Conservation (phyloP, 768 basidiomycete genomes). For the Naganishia antarctica region DNA sequence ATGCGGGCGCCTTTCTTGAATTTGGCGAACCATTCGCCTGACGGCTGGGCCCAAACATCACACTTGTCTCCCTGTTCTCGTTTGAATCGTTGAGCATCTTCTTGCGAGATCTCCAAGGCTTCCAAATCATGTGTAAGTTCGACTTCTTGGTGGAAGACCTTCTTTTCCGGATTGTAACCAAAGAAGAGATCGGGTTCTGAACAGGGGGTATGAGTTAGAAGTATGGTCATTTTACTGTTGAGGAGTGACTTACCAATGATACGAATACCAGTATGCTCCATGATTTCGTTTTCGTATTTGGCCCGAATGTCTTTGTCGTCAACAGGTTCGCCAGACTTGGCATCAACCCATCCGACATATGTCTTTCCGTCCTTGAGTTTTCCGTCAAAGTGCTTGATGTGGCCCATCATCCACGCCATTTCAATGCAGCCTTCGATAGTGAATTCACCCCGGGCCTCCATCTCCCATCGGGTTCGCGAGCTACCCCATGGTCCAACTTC, state of each 20-base stretch:
- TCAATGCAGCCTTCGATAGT: conserved; percentile 97
- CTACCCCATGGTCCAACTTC: conserved; percentile 99
- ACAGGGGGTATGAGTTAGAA: conserved; percentile 7
- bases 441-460: conserved; percentile 96
- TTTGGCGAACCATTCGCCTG: conserved; percentile 95
- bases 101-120: conserved; percentile 83
- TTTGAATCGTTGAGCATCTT: conserved; percentile 92
- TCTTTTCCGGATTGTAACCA: conserved; percentile 96
- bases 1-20: conserved; percentile 97
- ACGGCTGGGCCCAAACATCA: conserved; percentile 85
- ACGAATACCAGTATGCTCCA: conserved; percentile 84
- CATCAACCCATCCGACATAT: conserved; percentile 97
- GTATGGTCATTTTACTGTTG: conserved; percentile 10
- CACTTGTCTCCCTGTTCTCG: conserved; percentile 93
- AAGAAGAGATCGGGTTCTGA: conserved; percentile 95
- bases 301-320: conserved; percentile 96
- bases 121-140: conserved; percentile 95
- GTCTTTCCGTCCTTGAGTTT: conserved; percentile 86
- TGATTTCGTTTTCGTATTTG: conserved; percentile 89
- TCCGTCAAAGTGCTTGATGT: conserved; percentile 97
- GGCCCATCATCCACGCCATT: conserved; percentile 99
- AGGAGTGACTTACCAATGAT: conserved; percentile 68
- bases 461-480: conserved; percentile 97
- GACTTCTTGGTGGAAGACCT: conserved; percentile 93
- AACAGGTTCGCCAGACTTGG: conserved; percentile 84